Evolutionary conservation across 345 rosid genomes (phyloP), one percentile per base, ranked within the genome.

Genomic region (Citrus unshiu): DNA sequence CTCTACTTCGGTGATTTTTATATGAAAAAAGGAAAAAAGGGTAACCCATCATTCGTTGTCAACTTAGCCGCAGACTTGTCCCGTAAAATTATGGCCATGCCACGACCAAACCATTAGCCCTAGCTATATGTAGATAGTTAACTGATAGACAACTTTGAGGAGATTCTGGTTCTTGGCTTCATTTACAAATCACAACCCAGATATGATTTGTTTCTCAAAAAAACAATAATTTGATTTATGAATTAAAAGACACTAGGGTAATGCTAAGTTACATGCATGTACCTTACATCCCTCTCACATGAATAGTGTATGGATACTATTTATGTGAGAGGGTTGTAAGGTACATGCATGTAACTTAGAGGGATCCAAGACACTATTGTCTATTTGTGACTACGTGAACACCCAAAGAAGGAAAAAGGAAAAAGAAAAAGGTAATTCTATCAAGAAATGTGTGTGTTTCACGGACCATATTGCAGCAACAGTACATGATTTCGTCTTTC

Each of bases 11-110:
- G 57, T 5, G 35, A 16, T 14, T 12, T 21, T 24, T 57, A 35
- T 60, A 30, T 2, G 32, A n/a, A 73, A 25, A 25, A 8, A 5
- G 68, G 32, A 7, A 21, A 7, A 8, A 56, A 60, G 19, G 39
- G 49, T 6, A 63, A 30, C 74, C 77, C 85, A 72, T 79, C 66
- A 65, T 83, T 72, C 67, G 49, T 72, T 75, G 80, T 66, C 78
- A 63, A 72, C 80, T 70, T 27, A 72, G 29, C 78, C 27, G 64
- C 66, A 63, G 51, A 66, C 81, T 64, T 16, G 70, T 58, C 43
- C 21, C 74, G 18, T 12, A 70, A 49, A 37, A 21, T 59, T 32
- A 59, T 16, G 51, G 13, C 27, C 54, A 27, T 7, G 25, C 57
- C 70, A 35, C 40, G 22, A 39, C 70, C 49, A 34, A 66, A 24